A percentile compares a stretch with the other conserved stretches of the same genome.
phyloP scores from a whole-genome alignment of 2,329 filamentous ascomycete species.

The Colletotrichum neosansevieriae region DNA sequence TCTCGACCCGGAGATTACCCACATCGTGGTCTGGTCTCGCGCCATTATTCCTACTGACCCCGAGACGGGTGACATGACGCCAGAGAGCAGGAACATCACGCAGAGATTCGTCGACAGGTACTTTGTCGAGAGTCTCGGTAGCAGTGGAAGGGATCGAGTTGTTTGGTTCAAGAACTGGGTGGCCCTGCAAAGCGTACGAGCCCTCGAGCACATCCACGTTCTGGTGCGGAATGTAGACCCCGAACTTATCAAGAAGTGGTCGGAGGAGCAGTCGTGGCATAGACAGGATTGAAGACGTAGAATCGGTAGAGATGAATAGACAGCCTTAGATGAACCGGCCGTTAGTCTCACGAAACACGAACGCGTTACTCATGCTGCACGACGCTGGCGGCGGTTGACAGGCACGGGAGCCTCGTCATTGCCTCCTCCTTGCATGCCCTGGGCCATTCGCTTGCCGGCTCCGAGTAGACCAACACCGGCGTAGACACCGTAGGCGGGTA shows the following conservation, averaged over 20 bases:
- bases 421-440: constrained; percentile 52
- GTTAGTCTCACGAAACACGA: constrained; percentile 4
- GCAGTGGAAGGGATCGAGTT: constrained; percentile 63
- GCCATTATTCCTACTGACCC: constrained; percentile 81
- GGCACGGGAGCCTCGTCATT: constrained; percentile 49
- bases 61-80: constrained; percentile 78
- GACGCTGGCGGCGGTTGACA: constrained; percentile 66
- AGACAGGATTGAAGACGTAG: constrained; percentile 38
- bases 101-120: constrained; percentile 76
- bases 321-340: neutral
- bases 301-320: constrained; percentile 27
- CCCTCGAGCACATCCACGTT: constrained; percentile 91
- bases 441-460: constrained; percentile 66
- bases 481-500: constrained; percentile 68
- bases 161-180: constrained; percentile 98
- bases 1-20: constrained; percentile 73
- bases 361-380: constrained; percentile 57
- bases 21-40: constrained; percentile 93
- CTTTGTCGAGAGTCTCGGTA: constrained; percentile 72
- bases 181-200: constrained; percentile 86
- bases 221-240: constrained; percentile 68
- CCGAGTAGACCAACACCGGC: constrained; percentile 67
- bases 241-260: constrained; percentile 66
- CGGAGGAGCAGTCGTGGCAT: constrained; percentile 57
- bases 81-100: constrained; percentile 73